Evolutionary conservation across 805 yeast species (phyloP), one percentile per base, ranked within the genome.

Genomic region (Saccharomycopsis malanga): DNA sequence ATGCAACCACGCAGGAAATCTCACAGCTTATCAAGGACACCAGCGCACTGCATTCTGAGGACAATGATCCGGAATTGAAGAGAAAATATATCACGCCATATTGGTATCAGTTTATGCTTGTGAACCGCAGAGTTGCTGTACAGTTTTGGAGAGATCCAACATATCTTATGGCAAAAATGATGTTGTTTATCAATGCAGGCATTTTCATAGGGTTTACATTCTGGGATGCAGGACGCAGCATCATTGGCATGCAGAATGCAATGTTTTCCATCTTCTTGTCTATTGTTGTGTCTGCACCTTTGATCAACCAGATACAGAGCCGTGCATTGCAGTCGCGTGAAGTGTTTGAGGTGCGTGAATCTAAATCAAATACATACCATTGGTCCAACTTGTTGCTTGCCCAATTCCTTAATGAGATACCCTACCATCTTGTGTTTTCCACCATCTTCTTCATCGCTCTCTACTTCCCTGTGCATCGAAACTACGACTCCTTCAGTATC

Each of bases 201-300:
- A 58, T 84, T 15, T 79, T 81, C 59, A 74, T 80, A 53, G 94
- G 95, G 37, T 85, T 85, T 62, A 70, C 82, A 0, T 85, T 79
- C 64, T 80, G 71, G 67, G 71, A 80, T 55, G 73, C 80, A 36
- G 74, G 72, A 46, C 65, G 68, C 34, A 60, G 76, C 30, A 56
- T 72, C 39, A 69, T 71, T 39, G 85, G 84, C 45, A 66, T 79
- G 58, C 79, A 72, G 59, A 76, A 79, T 61, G 70, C 75, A 48
- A 67, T 80, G 70, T 76, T 81, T 58, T 73, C 78, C 27, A 68
- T 74, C 29, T 79, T 83, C 57, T 67, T 82, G 66, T 68, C 82
- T 41, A 68, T 79, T 57, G 72, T 80, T 48, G 58, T 75, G 45
- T 67, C 77, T 45, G 75, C 76, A n/a, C 79, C 85, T 15, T 58